Base-by-base conservation (phyloP, 768 basidiomycete species). In the Xanthoconium stramineum region DNA sequence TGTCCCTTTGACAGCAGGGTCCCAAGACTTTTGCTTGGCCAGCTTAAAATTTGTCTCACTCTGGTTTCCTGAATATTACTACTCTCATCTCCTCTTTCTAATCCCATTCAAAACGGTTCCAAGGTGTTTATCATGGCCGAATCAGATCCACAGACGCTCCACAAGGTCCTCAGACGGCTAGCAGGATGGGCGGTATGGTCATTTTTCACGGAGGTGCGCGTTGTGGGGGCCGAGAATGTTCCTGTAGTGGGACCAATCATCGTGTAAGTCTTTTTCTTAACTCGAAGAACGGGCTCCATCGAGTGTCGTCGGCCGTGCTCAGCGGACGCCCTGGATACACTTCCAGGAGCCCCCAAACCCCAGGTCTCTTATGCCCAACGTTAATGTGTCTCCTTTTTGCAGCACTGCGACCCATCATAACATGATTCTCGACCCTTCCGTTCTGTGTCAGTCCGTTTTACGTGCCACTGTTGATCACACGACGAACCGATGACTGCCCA, bases 361-460 rank as follows among this genome's bases (percentile, higher is more conserved):
- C 32, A 28, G 20, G 42, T 14, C 50, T 50, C 42, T 42, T 51
- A 24, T 30, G 20, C 42, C 51, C 14, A 45, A 66, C 50, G 53
- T 44, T 68, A 20, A 68, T 47, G 14, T 33, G 29, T 46, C 48
- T 52, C 47, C 39, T 54, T 54, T 60, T 53, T 58, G 47, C 67
- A 93, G 91, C 38, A 83, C 88, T 3, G 88, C 86, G 42, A 91
- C 90, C 5, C 94, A 97, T 68, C 89, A 94, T 65, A 98, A 97
- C 70, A 96, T 95, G 94, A 94, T 92, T 80, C 80, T 96, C 35
- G 93, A 95, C 74, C 91, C 91, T 24, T 83, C 83, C 37, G 74
- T 90, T 53, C 76, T 94, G 19, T 92, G 91, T 94, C 69, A 70
- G 86, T 79, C 48, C 33, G 38, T 55, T 48, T 60, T 49, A 55